phyloP scores from a whole-genome alignment of 306 rosid species.

The Trifolium dubium region DNA sequence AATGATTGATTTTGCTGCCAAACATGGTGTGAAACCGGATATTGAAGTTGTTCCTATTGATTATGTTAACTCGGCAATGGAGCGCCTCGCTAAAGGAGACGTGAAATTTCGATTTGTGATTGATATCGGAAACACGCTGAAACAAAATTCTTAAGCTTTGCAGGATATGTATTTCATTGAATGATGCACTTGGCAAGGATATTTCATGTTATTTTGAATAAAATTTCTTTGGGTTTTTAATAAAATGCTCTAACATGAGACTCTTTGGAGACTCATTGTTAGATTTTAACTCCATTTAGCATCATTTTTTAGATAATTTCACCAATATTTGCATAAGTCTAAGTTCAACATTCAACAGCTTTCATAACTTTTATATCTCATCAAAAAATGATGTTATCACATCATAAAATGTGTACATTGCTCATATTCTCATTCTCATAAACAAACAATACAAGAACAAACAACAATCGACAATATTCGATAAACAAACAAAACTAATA shows the following conservation, averaged over 20 bases:
- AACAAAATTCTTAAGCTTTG: conserved; percentile 10
- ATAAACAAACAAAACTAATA: not conserved
- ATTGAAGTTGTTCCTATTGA: conserved; percentile 32
- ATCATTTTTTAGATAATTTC: too few species aligned
- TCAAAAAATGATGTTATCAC: too few species aligned
- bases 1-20: conserved; percentile 34
- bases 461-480: not conserved
- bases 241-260: too few species aligned
- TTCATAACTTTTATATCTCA: too few species aligned
- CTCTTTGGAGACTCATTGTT: too few species aligned
- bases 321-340: too few species aligned
- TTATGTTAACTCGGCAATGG: conserved; percentile 34
- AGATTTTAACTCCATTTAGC: too few species aligned
- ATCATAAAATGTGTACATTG: not conserved
- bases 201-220: not conserved
- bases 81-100: conserved; percentile 29
- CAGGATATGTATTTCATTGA: not conserved
- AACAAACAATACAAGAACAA: not conserved
- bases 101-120: conserved; percentile 38
- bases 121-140: conserved; percentile 37
- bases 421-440: not conserved
- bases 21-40: conserved; percentile 30
- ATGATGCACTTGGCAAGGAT: not conserved
- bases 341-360: too few species aligned
- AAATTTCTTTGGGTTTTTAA: too few species aligned